These are phyloP conservation scores for Kernera saxatilis DNA, from an alignment of 345 rosid genomes.

Conservation along the genomic window DNA sequence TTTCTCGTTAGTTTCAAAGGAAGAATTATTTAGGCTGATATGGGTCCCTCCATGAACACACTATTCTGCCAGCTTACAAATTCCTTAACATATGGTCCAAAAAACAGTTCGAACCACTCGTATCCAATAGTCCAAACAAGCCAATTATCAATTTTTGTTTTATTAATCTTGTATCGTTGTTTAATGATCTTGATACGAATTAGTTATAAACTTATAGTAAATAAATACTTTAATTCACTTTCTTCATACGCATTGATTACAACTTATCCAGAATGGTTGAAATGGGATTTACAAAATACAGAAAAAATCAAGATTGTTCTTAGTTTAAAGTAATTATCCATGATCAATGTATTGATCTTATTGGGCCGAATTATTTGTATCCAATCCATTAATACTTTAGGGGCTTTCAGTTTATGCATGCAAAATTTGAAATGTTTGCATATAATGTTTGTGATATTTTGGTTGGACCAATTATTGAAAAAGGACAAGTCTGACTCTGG, in stretches of 20 bases:
- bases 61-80: constrained; percentile 28
- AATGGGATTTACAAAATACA: neutral
- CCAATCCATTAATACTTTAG: neutral
- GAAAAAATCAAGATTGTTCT: neutral
- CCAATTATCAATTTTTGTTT: neutral
- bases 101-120: constrained; percentile 28
- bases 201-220: neutral
- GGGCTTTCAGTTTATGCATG: neutral
- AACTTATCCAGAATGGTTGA: neutral
- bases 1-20: constrained; percentile 20
- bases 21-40: constrained; percentile 5
- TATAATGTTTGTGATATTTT: neutral
- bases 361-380: neutral
- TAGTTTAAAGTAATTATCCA: neutral
- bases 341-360: neutral
- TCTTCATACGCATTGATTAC: neutral
- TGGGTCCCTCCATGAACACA: constrained; percentile 25
- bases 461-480: constrained; percentile 19
- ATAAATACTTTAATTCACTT: neutral
- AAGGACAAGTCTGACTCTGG: constrained; percentile 22
- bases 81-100: constrained; percentile 30
- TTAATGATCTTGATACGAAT: neutral
- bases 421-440: neutral
- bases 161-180: neutral
- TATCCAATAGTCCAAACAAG: neutral